These are phyloP conservation scores for Annulohypoxylon moriforme DNA, from an alignment of 495 filamentous ascomycete species.

Conservation along the genomic window DNA sequence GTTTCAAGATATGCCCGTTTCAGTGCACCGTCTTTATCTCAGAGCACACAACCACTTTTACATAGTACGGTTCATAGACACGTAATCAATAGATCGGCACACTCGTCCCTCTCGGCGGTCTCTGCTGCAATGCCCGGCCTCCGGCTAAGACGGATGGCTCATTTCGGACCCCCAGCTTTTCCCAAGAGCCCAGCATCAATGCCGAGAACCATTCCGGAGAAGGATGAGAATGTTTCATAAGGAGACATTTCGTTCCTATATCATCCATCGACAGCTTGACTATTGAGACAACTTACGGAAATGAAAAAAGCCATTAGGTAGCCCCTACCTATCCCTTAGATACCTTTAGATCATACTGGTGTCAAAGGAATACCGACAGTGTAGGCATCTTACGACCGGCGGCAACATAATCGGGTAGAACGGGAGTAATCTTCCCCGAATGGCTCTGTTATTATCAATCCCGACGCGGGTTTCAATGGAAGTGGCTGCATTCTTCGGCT, in stretches of 20 bases:
- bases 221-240: conserved; percentile 2
- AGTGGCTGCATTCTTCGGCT: not conserved
- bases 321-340: not conserved
- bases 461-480: not conserved
- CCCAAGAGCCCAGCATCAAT: not conserved
- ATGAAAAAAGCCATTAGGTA: not conserved
- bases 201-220: conserved; percentile 23
- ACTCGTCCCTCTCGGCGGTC: conserved; percentile 11
- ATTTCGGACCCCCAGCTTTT: conserved; percentile 42
- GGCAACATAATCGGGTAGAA: conserved; percentile 8
- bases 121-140: conserved; percentile 24
- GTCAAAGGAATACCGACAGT: not conserved
- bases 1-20: conserved; percentile 41
- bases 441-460: not conserved
- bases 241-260: not conserved
- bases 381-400: not conserved
- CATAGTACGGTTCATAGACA: conserved; percentile 15
- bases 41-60: conserved; percentile 12
- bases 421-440: conserved; percentile 21
- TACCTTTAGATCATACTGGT: not conserved
- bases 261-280: conserved; percentile 2
- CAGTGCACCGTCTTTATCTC: conserved; percentile 36
- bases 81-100: conserved; percentile 37
- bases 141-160: conserved; percentile 41
- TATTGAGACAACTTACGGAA: not conserved